Evolutionary conservation across 305 asterid genomes (phyloP), one percentile per base, ranked within the genome.

Genomic region (Fraxinus nigra): DNA sequence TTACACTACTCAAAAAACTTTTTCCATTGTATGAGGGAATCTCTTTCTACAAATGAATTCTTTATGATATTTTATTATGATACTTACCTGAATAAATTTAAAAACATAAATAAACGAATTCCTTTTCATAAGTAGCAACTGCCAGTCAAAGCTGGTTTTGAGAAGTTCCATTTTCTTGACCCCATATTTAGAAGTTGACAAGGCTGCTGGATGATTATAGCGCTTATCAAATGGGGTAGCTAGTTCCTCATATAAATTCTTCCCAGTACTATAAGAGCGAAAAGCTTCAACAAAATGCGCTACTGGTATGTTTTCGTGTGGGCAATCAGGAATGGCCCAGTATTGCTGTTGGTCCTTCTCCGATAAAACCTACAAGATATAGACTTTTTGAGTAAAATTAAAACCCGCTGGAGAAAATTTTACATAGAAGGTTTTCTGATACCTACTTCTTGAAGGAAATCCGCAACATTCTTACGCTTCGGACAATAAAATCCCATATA

Each of bases 401-500:
- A 46, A 77, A 72, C 56, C 43, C 73, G 18, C 26, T 13, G 72
- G 70, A 69, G 67, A 73, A 83, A 56, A 76, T 75, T 28, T 69
- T 54, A 35, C 82, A 79, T 40, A 76, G 61, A 70, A 79, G 18
- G 20, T 43, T 82, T 32, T 79, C 78, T 73, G 72, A 65, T 38
- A 82, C 94, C 76, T 89, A 95, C 99, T 87, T 95, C 99, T 89
- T 95, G 99, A 89, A 95, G 95, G 88, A 95, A 95, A 81, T 95
- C 99, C 3, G 97, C 99, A 0, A 91, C 97, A 90, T 92, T 94
- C 87, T 95, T 95, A 56, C 99, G 81, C 89, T 90, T 92, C 0
- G 99, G 99, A 83, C 99, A 94, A 20, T 80, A 84, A 75, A 95
- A 95, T 75, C 98, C 98, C 97, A 92, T 90, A 78, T 82, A 84